Base-by-base conservation (phyloP, 805 yeast genomes). In the Jamesozyma hellenica region DNA sequence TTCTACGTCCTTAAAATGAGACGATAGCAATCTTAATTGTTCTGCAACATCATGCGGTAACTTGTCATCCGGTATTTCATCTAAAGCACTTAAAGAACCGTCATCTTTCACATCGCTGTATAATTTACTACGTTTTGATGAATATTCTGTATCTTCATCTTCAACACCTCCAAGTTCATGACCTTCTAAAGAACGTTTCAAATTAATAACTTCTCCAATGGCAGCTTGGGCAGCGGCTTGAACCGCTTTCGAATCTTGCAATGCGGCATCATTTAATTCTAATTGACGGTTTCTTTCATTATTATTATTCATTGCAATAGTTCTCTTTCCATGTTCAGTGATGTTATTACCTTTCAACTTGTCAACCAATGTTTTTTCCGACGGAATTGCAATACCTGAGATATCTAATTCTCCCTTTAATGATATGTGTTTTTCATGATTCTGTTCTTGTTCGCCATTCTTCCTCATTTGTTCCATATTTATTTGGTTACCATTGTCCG, bases 31-130 rank as follows among this genome's bases (percentile, higher is more conserved):
- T 43, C 61, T 54, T 33, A 58, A 39, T 42, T 59, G 64, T 41
- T 59, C 64, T 2, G 64, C 64, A 14, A 59, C 60, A 29, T 59
- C 61, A 21, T 56, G 60, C 15, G 63, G 62, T 33, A 57, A 45
- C 43, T 55, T 56, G 41, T 59, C 61, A 30, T 57, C 61, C 19
- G 46, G 52, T 3, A 53, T 45, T 29, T 58, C 60, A 35, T 56
- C 61, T 18, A 52, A 44, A 7, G 53, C 35, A 9, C 42, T 49
- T 18, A 53, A 39, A 9, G 49, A 40, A 30, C 43, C 51, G 27
- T 52, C 56, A 35, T 52, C 58, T 14, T 43, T 38, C 16, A 27
- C 25, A 13, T 10, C 38, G 25, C 16, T 9, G 13, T 36, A 38
- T n/a, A 26, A 19, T 25, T 44, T 44, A 23, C 27, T 17, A 19